Conservation (phyloP, 352 stramenopile species). For the Pythium sp. region DNA sequence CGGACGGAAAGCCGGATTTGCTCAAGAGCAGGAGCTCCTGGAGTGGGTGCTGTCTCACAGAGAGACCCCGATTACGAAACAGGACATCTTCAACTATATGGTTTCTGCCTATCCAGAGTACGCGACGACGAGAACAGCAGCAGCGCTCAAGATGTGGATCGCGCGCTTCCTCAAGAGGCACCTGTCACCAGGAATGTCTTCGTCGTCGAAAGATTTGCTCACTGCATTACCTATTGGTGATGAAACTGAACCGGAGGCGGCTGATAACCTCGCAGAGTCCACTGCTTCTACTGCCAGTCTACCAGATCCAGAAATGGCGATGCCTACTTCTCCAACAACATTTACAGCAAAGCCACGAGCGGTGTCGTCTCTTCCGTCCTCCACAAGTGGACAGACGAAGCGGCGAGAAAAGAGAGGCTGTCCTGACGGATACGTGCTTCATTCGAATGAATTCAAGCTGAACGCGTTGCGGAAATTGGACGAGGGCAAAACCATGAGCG, state of each 20-base stretch:
- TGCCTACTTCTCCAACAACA: background rate
- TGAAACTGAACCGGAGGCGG: constrained; percentile 17
- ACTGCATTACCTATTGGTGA: constrained; percentile 3
- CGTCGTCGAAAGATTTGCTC: constrained; percentile 3
- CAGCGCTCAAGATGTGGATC: constrained; percentile 64
- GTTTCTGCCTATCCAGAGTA: constrained; percentile 52
- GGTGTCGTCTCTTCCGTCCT: background rate
- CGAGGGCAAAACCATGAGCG: constrained; percentile 54
- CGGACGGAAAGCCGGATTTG: constrained; percentile 21
- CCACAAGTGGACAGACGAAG: constrained; percentile 16
- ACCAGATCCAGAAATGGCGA: background rate
- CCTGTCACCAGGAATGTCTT: constrained; percentile 19
- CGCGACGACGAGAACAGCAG: constrained; percentile 45
- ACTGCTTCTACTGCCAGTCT: constrained; percentile 2
- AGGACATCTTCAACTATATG: constrained; percentile 65
- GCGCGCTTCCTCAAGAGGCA: constrained; percentile 66
- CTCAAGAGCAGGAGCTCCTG: constrained; percentile 41
- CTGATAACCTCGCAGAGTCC: background rate
- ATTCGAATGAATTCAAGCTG: constrained; percentile 82
- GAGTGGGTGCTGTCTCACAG: constrained; percentile 50
- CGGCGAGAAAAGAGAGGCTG: constrained; percentile 44
- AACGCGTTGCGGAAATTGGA: constrained; percentile 67
- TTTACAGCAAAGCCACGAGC: constrained; percentile 1
- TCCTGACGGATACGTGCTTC: constrained; percentile 57
- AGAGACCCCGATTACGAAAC: constrained; percentile 44